phyloP scores from a whole-genome alignment of 2,329 filamentous ascomycete genomes.

The Xylaria sp. region DNA sequence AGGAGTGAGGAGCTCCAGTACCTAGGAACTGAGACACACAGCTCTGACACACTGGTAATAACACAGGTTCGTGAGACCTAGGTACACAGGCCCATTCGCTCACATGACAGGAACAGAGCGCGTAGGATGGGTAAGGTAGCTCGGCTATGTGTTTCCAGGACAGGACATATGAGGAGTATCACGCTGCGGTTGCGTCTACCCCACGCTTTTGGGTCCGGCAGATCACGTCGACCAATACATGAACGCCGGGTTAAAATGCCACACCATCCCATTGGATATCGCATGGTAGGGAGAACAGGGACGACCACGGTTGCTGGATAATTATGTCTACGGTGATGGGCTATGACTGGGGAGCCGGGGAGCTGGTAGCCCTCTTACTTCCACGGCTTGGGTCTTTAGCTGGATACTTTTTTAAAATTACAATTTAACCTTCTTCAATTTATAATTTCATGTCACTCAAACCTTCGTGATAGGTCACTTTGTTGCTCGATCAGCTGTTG shows the following conservation, averaged over 20 bases:
- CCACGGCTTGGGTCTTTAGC: conserved; percentile 1
- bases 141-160: conserved; percentile 3
- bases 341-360: background rate
- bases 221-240: conserved; percentile 38
- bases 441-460: conserved; percentile 2
- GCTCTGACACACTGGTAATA: background rate
- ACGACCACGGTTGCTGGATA: conserved; percentile 4
- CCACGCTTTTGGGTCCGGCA: conserved; percentile 40
- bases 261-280: conserved; percentile 4
- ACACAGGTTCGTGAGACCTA: background rate
- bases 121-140: conserved; percentile 1
- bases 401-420: conserved; percentile 6
- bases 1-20: background rate
- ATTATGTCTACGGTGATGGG: conserved; percentile 9
- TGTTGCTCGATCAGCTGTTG: conserved; percentile 44
- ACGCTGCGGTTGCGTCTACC: conserved; percentile 32
- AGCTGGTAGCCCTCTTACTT: background rate
- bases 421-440: background rate
- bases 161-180: conserved; percentile 16
- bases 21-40: background rate
- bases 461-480: conserved; percentile 22
- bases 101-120: background rate
- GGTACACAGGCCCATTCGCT: background rate
- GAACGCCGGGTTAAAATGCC: conserved; percentile 34
- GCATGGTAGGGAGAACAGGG: background rate